These are phyloP conservation scores for Cyclotella cryptica DNA, from an alignment of 108 stramenopile species.

Conservation along the genomic window DNA sequence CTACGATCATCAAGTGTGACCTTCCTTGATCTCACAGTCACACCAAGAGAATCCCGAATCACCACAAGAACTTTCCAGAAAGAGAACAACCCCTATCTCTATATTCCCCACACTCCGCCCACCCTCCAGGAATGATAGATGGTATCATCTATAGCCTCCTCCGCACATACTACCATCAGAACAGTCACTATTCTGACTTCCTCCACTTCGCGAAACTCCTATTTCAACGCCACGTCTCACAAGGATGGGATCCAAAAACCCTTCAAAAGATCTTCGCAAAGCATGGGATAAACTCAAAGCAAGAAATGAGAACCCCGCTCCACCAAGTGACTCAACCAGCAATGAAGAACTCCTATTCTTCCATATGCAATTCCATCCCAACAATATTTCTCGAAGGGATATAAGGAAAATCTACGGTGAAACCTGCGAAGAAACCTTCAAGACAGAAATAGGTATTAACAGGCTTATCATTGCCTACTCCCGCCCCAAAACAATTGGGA, in stretches of 20 bases:
- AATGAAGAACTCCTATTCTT: neutral
- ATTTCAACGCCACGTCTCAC: neutral
- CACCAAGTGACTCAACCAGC: neutral
- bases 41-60: neutral
- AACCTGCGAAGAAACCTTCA: neutral
- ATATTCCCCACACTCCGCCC: conserved; percentile 30
- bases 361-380: neutral
- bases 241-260: neutral
- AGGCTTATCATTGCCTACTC: conserved; percentile 5
- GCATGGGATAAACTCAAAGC: no score
- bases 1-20: neutral
- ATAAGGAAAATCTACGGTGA: neutral
- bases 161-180: conserved; percentile 10
- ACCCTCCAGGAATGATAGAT: conserved; percentile 12
- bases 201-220: neutral
- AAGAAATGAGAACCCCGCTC: no score
- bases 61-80: conserved; percentile 14
- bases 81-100: conserved; percentile 22
- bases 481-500: conserved; percentile 3
- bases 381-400: neutral
- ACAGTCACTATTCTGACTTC: neutral
- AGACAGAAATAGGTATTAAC: neutral
- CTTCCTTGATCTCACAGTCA: conserved; percentile 22
- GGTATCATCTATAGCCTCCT: conserved; percentile 19
- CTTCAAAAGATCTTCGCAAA: neutral